Conservation (phyloP, 768 basidiomycete genomes). For the Butyriboletus loyo region DNA sequence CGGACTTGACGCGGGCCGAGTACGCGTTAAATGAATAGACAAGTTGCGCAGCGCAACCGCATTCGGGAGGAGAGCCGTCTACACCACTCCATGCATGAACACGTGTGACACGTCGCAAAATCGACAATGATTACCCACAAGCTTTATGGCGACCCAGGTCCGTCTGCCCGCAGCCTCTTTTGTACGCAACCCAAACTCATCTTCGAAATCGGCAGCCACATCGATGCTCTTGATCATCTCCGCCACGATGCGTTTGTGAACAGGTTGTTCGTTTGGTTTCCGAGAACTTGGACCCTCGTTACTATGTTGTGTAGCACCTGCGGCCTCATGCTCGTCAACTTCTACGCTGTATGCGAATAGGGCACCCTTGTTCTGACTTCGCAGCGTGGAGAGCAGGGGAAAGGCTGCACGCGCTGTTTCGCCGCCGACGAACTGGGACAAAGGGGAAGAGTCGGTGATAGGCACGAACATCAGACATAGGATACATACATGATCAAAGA, state of each 20-base stretch:
- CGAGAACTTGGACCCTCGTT: conserved; percentile 1
- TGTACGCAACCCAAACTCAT: conserved; percentile 33
- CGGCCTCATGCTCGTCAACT: conserved; percentile 61
- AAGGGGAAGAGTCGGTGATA: neutral
- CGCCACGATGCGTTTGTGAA: conserved; percentile 62
- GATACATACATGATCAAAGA: conserved; percentile 72
- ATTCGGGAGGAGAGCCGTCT: conserved; percentile 71
- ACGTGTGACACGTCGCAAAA: neutral
- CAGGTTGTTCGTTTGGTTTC: conserved; percentile 23
- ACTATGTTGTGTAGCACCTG: conserved; percentile 18
- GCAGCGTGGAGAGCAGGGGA: conserved; percentile 59
- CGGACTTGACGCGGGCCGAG: conserved; percentile 33
- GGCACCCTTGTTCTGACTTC: conserved; percentile 67
- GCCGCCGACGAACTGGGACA: conserved; percentile 80
- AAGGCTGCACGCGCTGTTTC: conserved; percentile 71
- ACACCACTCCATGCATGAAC: neutral
- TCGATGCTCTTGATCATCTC: conserved; percentile 80
- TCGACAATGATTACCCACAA: conserved; percentile 44
- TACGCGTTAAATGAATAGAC: conserved; percentile 53
- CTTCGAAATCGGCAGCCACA: conserved; percentile 80
- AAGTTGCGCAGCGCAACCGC: conserved; percentile 58
- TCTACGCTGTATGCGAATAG: conserved; percentile 86
- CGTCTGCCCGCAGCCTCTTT: conserved; percentile 39
- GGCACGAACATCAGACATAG: neutral
- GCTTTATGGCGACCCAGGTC: conserved; percentile 85